Base-by-base conservation (phyloP, 495 filamentous ascomycete genomes). In the Aspergillus panamensis region DNA sequence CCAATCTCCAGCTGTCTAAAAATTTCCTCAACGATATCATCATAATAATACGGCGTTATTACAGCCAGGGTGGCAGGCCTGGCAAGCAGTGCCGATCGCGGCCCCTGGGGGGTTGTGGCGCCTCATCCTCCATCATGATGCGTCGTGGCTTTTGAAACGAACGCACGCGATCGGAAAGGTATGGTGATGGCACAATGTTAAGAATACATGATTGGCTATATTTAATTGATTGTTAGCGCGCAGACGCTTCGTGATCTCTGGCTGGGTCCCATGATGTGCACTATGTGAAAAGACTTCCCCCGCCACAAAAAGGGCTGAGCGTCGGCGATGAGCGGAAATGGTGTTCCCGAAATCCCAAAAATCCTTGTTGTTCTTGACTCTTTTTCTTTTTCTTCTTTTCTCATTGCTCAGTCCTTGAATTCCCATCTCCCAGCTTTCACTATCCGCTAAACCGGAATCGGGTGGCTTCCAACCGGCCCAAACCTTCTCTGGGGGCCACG, bases 401-500 rank as follows among this genome's bases (percentile, higher is more conserved):
- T 25, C 25, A 25, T 25, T 16, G 33, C 51, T 35, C 33, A 14
- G 35, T 16, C 32, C 8, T 20, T 31, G 20, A 47, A 58, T 40
- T 45, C 39, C n/a, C 29, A 10, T 32, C 40, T n/a, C 45, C 19
- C 48, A 30, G 29, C 16, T 16, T n/a, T 13, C 6, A 7, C 70
- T 76, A 82, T 57, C 87, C 87, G 60, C 75, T 80, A 67, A 95
- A 97, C 62, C 87, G 87, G 76, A 97, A 97, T 40, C 89, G 84
- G 51, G 85, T 82, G 8, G 90, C 90, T 73, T 95, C 90, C 40
- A 97, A 71, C 60, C 88, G 79, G 7, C 92, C 92, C 42, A 97
- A 78, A 5, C 92, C 92, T 63, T 96, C 92, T 54, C 92, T 74
- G n/a, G 92, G 92, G 19, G 92, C 92, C 12, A 99, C 88, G 70